phyloP scores from a whole-genome alignment of 495 filamentous ascomycete genomes.

The Beverwykella pulmonaria region DNA sequence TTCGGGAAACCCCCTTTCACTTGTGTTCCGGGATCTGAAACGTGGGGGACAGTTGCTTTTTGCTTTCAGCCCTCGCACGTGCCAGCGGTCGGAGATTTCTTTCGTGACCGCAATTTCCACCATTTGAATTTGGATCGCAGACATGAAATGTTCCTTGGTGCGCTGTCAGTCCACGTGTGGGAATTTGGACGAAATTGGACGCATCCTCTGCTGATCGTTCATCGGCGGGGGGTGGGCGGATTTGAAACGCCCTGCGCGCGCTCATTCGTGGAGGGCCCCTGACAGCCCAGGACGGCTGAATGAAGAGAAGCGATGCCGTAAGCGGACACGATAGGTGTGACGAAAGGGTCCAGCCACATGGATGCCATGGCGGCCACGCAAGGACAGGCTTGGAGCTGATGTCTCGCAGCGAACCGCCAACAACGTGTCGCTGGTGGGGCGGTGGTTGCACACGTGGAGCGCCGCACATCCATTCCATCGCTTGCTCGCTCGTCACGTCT shows the following conservation, averaged over 20 bases:
- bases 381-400: constrained; percentile 22
- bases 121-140: neutral
- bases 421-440: constrained; percentile 27
- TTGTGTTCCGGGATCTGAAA: constrained; percentile 12
- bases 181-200: neutral
- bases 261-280: constrained; percentile 4
- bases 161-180: constrained; percentile 7
- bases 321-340: constrained; percentile 22
- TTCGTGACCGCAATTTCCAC: constrained; percentile 3
- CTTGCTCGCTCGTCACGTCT: neutral
- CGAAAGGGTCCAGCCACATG: constrained; percentile 10
- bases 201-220: neutral
- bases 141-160: neutral
- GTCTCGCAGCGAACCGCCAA: constrained; percentile 33
- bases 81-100: constrained; percentile 28
- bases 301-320: constrained; percentile 15
- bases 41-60: constrained; percentile 32
- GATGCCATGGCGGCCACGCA: constrained; percentile 11
- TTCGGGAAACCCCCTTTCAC: constrained; percentile 19
- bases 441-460: constrained; percentile 33
- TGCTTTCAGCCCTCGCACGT: constrained; percentile 25
- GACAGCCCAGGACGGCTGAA: neutral
- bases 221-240: neutral
- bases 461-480: constrained; percentile 1
- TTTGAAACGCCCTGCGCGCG: constrained; percentile 13